phyloP scores from a whole-genome alignment of 495 filamentous ascomycete genomes.

The Penicillium argentinense region DNA sequence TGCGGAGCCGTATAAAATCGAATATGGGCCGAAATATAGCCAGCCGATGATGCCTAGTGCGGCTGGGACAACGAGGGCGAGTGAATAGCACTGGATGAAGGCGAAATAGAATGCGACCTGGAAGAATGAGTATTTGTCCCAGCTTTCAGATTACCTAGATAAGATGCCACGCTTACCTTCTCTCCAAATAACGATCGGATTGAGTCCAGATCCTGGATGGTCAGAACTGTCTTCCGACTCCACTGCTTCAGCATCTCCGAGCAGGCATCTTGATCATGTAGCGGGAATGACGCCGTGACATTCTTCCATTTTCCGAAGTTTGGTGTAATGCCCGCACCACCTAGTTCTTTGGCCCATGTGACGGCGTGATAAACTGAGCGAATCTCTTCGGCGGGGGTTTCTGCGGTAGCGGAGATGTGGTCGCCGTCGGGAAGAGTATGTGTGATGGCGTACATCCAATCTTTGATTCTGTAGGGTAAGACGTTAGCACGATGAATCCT shows the following conservation, averaged over 20 bases:
- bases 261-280: constrained; percentile 87
- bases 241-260: constrained; percentile 81
- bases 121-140: too few relatives aligned
- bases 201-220: constrained; percentile 69
- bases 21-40: constrained; percentile 79
- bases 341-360: constrained; percentile 73
- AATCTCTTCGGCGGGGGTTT: constrained; percentile 88
- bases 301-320: constrained; percentile 77
- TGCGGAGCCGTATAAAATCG: constrained; percentile 71
- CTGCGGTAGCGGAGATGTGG: constrained; percentile 53
- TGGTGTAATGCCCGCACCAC: constrained; percentile 86
- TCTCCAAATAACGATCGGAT: constrained; percentile 88
- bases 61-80: constrained; percentile 80
- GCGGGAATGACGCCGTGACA: constrained; percentile 80
- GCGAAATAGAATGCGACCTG: constrained; percentile 93
- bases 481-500: too few relatives aligned
- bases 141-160: too few relatives aligned
- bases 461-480: constrained; percentile 68
- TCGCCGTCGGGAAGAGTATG: constrained; percentile 63
- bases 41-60: constrained; percentile 73
- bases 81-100: constrained; percentile 88
- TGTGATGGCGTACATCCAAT: constrained; percentile 89
- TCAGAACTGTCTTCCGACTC: constrained; percentile 72
- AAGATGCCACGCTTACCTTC: constrained; percentile 54
- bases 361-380: constrained; percentile 85